Conservation (phyloP, 2,329 filamentous ascomycete species). For the Fonsecaea erecta region DNA sequence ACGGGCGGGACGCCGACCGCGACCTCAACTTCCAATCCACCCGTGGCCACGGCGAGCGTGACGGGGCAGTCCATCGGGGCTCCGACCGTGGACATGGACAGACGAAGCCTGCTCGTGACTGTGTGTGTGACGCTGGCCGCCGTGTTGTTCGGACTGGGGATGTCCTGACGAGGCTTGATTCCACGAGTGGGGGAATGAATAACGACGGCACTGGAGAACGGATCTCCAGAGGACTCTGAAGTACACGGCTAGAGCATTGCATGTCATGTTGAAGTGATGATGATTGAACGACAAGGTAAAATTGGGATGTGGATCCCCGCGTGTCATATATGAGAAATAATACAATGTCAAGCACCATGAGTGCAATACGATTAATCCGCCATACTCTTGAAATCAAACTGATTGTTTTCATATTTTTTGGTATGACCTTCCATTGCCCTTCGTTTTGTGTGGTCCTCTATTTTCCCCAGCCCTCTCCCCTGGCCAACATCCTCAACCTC, state of each 20-base stretch:
- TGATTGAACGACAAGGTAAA: neutral
- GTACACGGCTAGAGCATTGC: neutral
- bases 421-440: neutral
- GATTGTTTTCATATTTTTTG: neutral
- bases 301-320: neutral
- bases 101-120: constrained; percentile 19
- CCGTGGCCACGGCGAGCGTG: constrained; percentile 13
- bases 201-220: neutral
- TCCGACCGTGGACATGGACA: constrained; percentile 21
- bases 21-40: constrained; percentile 16
- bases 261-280: neutral
- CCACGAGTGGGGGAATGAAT: neutral
- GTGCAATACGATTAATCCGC: neutral
- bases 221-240: neutral
- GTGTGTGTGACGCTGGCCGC: constrained; percentile 29
- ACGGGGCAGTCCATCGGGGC: constrained; percentile 21
- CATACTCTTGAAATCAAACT: neutral
- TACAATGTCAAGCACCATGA: neutral
- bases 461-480: constrained; percentile 5
- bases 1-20: constrained; percentile 30
- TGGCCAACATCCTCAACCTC: constrained; percentile 25
- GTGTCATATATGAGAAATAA: neutral
- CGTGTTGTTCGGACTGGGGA: constrained; percentile 28
- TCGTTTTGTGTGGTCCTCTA: neutral
- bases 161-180: constrained; percentile 31